phyloP scores from a whole-genome alignment of 257 asterid genomes.

The Pogostemon cablin region DNA sequence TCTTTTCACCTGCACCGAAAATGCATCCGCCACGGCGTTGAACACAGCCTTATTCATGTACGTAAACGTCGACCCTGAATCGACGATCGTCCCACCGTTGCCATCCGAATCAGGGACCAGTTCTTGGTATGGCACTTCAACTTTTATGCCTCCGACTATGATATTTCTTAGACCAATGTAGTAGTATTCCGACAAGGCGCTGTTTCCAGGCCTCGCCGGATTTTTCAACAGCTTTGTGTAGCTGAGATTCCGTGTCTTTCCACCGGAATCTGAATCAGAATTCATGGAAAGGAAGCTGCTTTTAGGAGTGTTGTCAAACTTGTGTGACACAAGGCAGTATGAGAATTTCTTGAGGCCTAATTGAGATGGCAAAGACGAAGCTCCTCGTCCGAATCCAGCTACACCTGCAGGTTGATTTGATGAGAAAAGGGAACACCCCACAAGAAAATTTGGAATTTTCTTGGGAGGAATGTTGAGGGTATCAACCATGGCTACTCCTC shows the following conservation, averaged over 20 bases:
- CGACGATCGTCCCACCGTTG: slow-evolving; percentile 83
- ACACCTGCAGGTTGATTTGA: slow-evolving; percentile 76
- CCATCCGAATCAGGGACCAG: slow-evolving; percentile 55
- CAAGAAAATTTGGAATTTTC: slow-evolving; percentile 50
- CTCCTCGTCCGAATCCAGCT: slow-evolving; percentile 84
- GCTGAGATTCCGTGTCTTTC: slow-evolving; percentile 43
- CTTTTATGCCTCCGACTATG: slow-evolving; percentile 64
- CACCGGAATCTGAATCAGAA: slow-evolving; percentile 40
- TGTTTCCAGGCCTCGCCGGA: slow-evolving; percentile 39
- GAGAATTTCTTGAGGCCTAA: slow-evolving; percentile 74
- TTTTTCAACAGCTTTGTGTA: slow-evolving; percentile 56
- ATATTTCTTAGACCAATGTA: slow-evolving; percentile 61
- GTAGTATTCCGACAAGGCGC: slow-evolving; percentile 52
- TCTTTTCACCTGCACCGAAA: slow-evolving; percentile 49
- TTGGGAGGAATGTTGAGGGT: slow-evolving; percentile 51
- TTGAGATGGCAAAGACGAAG: slow-evolving; percentile 68
- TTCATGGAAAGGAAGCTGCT: slow-evolving; percentile 61
- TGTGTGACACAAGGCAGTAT: slow-evolving; percentile 73
- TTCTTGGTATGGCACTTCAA: slow-evolving; percentile 49
- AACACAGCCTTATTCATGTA: slow-evolving; percentile 51
- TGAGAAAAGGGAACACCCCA: slow-evolving; percentile 83
- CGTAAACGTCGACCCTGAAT: slow-evolving; percentile 83
- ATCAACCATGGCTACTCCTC: slow-evolving; percentile 69
- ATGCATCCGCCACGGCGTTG: slow-evolving; percentile 43
- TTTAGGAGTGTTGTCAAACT: slow-evolving; percentile 53